Evolutionary conservation across 2,329 filamentous ascomycete species (phyloP).

Genomic region (Ambrosiella beaveri): DNA sequence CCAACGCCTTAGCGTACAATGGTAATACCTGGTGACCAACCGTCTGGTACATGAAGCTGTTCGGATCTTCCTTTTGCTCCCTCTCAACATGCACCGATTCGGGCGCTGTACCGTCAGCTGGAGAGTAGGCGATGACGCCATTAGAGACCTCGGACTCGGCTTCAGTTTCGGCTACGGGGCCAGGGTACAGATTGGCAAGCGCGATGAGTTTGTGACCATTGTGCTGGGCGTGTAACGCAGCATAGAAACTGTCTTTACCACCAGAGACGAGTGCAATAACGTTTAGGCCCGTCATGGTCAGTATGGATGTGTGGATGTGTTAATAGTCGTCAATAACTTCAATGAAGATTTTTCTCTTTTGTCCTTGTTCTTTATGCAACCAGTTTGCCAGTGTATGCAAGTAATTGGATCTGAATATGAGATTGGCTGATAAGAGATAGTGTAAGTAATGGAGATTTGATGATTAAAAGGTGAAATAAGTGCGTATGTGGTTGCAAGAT

Average conservation of each 20-base stretch:
- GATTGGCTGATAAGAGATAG: neutral
- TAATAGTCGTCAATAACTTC: neutral
- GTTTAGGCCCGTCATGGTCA: conserved; percentile 30
- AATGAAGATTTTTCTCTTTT: too few relatives aligned
- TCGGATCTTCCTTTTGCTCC: conserved; percentile 38
- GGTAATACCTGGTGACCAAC: conserved; percentile 79
- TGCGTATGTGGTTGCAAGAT: neutral
- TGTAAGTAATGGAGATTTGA: neutral
- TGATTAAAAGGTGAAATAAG: neutral
- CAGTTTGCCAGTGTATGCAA: neutral
- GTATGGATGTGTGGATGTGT: neutral
- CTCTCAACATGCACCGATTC: conserved; percentile 6
- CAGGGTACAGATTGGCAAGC: conserved; percentile 71
- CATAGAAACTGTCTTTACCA: conserved; percentile 94
- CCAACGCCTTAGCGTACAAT: conserved; percentile 63
- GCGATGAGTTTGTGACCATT: conserved; percentile 78
- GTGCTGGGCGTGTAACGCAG: conserved; percentile 71
- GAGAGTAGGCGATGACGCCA: conserved; percentile 14
- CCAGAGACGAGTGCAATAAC: conserved; percentile 90
- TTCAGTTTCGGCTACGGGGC: conserved; percentile 4
- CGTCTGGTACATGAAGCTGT: conserved; percentile 99
- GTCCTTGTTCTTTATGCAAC: neutral
- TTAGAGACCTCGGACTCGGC: conserved; percentile 12
- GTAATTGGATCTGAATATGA: neutral
- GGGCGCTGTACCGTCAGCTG: conserved; percentile 8